Evolutionary conservation across 2,329 filamentous ascomycete species (phyloP).

Genomic region (Chrysosphaeria jannelii): DNA sequence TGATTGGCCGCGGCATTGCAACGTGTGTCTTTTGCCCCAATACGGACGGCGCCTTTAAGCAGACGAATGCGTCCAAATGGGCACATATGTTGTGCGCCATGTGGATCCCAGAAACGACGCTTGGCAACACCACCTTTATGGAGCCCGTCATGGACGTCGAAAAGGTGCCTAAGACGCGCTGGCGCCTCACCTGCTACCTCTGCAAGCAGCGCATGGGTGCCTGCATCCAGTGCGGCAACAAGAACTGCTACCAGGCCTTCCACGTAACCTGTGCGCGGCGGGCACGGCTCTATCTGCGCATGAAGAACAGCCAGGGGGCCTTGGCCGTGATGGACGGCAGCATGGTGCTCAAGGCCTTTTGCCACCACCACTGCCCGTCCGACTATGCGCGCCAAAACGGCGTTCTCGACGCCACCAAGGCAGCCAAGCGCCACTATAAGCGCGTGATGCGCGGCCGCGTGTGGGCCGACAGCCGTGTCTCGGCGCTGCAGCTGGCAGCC

Average conservation of each 20-base stretch:
- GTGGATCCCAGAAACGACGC: conserved; percentile 91
- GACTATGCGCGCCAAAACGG: conserved; percentile 74
- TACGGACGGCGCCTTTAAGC: conserved; percentile 91
- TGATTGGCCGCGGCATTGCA: conserved; percentile 73
- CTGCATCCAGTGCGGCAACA: conserved; percentile 94
- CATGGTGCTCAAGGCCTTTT: conserved; percentile 75
- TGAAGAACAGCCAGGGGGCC: conserved; percentile 73
- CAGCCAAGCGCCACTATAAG: conserved; percentile 72
- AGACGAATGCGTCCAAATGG: conserved; percentile 90
- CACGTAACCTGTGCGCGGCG: conserved; percentile 86
- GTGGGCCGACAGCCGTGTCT: conserved; percentile 74
- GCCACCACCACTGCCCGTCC: conserved; percentile 72
- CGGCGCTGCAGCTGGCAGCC: conserved; percentile 54
- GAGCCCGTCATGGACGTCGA: conserved; percentile 95
- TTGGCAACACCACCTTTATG: conserved; percentile 93
- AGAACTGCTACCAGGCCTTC: conserved; percentile 87
- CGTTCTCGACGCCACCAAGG: conserved; percentile 48
- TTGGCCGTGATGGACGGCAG: conserved; percentile 49
- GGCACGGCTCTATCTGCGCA: conserved; percentile 68
- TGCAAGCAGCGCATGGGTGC: conserved; percentile 95
- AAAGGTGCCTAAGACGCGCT: conserved; percentile 80
- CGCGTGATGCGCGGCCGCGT: conserved; percentile 64
- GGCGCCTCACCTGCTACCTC: conserved; percentile 87
- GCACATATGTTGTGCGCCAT: conserved; percentile 87
- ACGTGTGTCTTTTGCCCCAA: conserved; percentile 98